These are phyloP conservation scores for Populus alba DNA, from an alignment of 345 rosid genomes.

Conservation along the genomic window DNA sequence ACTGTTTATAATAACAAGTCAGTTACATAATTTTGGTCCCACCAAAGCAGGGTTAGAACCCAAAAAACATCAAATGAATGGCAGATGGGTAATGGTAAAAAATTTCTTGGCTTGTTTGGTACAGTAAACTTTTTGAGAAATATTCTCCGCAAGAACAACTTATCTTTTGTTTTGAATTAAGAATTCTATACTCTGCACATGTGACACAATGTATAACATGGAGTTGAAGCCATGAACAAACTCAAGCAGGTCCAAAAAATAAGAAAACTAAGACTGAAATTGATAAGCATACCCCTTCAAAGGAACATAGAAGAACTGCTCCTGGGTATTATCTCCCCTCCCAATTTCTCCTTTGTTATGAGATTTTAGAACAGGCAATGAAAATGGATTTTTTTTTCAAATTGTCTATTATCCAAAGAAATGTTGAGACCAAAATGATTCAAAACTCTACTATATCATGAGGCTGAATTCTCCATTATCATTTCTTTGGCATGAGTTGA, in stretches of 20 bases:
- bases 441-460: no score
- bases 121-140: neutral
- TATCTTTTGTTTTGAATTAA: neutral
- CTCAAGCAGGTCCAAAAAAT: neutral
- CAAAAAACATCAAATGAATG: conserved; percentile 1
- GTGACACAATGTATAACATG: neutral
- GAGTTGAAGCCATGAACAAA: neutral
- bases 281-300: conserved; percentile 78
- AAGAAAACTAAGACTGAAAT: neutral
- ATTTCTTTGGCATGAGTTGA: no score
- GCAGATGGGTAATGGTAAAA: neutral
- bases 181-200: neutral
- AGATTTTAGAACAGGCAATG: conserved; percentile 80
- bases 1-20: no score
- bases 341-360: conserved; percentile 75
- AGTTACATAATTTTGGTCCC: neutral
- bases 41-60: neutral
- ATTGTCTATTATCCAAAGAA: no score
- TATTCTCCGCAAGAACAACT: neutral
- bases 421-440: no score
- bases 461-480: no score
- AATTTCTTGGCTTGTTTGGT: neutral
- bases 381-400: conserved; percentile 30
- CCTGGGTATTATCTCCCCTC: conserved; percentile 96
- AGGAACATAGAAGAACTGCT: conserved; percentile 83